phyloP scores from a whole-genome alignment of 345 rosid genomes.

The Gossypium thurberi region DNA sequence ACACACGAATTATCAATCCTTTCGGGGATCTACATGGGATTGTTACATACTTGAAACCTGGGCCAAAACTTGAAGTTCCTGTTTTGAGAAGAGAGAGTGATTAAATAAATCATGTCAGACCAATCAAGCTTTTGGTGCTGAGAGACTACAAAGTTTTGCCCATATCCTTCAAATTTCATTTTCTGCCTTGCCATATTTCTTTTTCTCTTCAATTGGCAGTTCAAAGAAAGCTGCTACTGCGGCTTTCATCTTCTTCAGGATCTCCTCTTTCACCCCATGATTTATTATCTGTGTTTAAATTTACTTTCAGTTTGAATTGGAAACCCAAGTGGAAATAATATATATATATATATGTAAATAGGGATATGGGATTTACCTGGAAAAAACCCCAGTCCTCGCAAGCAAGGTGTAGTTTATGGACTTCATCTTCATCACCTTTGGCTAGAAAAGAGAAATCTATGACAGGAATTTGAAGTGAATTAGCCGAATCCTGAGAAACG shows the following conservation, averaged over 20 bases:
- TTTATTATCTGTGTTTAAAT: not conserved
- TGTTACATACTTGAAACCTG: slow-evolving; percentile 1
- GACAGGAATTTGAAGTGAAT: not conserved
- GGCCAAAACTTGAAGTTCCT: slow-evolving; percentile 11
- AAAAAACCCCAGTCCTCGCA: slow-evolving; percentile 38
- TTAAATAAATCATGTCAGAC: slow-evolving; percentile 1
- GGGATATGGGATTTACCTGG: not conserved
- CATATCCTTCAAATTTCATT: slow-evolving; percentile 1
- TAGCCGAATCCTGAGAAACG: too few species aligned
- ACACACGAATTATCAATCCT: too few species aligned
- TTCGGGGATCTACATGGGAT: too few species aligned
- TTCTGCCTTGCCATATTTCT: not conserved
- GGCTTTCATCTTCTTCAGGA: not conserved
- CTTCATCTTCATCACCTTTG: slow-evolving; percentile 18
- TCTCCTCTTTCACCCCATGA: not conserved
- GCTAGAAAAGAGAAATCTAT: slow-evolving; percentile 21
- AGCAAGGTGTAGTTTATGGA: slow-evolving; percentile 19
- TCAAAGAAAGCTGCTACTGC: slow-evolving; percentile 1
- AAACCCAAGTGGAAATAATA: too few species aligned
- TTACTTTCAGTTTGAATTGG: too few species aligned
- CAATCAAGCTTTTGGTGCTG: slow-evolving; percentile 8
- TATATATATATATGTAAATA: too few species aligned
- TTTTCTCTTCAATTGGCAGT: not conserved
- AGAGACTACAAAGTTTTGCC: not conserved
- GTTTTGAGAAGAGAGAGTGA: not conserved